A percentile compares a stretch with the other conserved stretches of the same genome.
phyloP scores from a whole-genome alignment of 306 rosid species.

The Lotus japonicus region DNA sequence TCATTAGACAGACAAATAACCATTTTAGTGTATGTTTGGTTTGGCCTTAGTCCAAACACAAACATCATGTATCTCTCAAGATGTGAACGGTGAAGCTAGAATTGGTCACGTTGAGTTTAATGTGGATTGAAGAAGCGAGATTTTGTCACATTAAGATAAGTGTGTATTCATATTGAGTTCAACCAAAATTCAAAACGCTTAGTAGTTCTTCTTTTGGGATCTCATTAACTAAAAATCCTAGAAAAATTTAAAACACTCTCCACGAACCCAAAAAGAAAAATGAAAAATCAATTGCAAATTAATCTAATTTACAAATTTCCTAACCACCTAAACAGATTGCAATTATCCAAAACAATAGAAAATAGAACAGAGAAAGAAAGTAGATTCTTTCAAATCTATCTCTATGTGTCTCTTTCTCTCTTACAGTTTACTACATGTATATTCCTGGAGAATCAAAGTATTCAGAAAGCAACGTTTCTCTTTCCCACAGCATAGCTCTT shows the following conservation, averaged over 20 bases:
- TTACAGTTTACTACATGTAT: neutral
- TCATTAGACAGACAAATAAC: neutral
- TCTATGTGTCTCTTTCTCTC: neutral
- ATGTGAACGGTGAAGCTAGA: too few relatives aligned
- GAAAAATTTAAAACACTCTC: neutral
- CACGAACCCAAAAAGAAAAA: neutral
- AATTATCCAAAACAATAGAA: neutral
- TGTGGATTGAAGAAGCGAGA: too few relatives aligned
- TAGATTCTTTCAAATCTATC: neutral
- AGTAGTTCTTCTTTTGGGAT: neutral
- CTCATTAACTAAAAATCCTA: neutral
- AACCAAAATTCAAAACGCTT: too few relatives aligned
- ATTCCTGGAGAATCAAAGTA: too few relatives aligned
- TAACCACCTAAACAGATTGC: neutral
- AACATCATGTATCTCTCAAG: too few relatives aligned
- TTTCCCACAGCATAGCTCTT: slow-evolving; percentile 54
- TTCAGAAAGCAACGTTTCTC: slow-evolving; percentile 14
- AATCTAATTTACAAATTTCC: neutral
- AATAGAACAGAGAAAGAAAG: neutral
- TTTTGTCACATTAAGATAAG: too few relatives aligned
- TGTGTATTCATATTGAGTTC: too few relatives aligned
- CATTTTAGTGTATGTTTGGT: too few relatives aligned
- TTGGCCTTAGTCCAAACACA: too few relatives aligned
- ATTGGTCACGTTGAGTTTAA: too few relatives aligned
- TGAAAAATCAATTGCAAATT: neutral